phyloP scores from a whole-genome alignment of 2,329 filamentous ascomycete species.

The Paracoccidioides lutzii region DNA sequence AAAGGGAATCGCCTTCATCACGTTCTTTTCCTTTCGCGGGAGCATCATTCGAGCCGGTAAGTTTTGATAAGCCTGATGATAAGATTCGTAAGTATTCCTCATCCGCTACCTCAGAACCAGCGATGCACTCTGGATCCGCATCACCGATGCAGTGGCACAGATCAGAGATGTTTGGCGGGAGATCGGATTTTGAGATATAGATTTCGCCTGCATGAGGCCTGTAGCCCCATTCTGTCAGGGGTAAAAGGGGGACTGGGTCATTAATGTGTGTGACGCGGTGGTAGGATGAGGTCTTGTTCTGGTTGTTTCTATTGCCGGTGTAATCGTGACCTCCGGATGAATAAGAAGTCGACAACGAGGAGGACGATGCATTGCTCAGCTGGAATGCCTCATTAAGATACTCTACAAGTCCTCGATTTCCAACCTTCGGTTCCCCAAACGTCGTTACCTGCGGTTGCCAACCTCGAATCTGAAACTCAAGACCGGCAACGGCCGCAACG shows the following conservation, averaged over 20 bases:
- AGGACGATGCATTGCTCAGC: slow-evolving; percentile 10
- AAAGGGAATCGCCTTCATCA: not conserved
- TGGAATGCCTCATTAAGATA: slow-evolving; percentile 44
- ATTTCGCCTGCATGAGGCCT: slow-evolving; percentile 74
- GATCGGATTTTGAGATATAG: slow-evolving; percentile 58
- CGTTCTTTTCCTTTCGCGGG: not conserved
- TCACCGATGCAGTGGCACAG: slow-evolving; percentile 60
- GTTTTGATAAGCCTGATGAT: not conserved
- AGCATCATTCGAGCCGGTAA: not conserved
- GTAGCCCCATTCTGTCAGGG: slow-evolving; percentile 80
- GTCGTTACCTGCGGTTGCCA: slow-evolving; percentile 72
- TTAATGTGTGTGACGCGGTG: slow-evolving; percentile 72
- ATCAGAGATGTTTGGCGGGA: slow-evolving; percentile 57
- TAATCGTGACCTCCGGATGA: not conserved
- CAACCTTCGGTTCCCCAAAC: slow-evolving; percentile 70
- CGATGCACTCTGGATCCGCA: slow-evolving; percentile 58
- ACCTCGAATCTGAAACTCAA: slow-evolving; percentile 67
- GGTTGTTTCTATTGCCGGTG: not conserved
- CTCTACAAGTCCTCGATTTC: slow-evolving; percentile 40
- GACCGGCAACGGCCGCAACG: slow-evolving; percentile 71
- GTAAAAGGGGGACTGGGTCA: slow-evolving; percentile 81
- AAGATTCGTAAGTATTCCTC: not conserved
- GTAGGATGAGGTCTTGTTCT: slow-evolving; percentile 35
- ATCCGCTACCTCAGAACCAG: slow-evolving; percentile 27
- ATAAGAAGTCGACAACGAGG: slow-evolving; percentile 4